A percentile compares a stretch with the other conserved stretches of the same genome.
Conservation (phyloP, 176 grass and related monocot species). For the Avena atlantica region DNA sequence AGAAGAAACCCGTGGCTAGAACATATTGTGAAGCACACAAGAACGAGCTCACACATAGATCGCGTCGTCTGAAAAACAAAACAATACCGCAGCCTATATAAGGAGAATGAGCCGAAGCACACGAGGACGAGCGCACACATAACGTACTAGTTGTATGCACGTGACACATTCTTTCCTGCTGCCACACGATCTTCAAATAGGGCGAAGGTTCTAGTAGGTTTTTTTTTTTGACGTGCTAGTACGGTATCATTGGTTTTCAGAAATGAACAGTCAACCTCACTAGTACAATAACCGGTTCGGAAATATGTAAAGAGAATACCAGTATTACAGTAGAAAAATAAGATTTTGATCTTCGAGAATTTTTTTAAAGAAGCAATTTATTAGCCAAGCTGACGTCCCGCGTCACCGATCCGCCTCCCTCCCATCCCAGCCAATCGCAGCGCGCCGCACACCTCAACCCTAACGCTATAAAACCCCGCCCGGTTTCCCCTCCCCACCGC, state of each 20-base stretch:
- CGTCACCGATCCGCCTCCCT: slow-evolving; percentile 40
- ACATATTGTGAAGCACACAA: no score
- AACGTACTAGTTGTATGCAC: no score
- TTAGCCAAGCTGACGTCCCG: neutral
- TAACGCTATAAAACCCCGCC: slow-evolving; percentile 50
- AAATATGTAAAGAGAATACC: neutral
- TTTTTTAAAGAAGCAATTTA: neutral
- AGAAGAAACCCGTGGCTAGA: no score
- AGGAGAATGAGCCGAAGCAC: no score
- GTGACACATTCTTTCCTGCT: neutral
- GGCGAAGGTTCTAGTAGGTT: neutral
- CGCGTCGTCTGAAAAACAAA: no score
- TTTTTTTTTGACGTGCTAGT: no score
- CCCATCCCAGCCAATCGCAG: slow-evolving; percentile 30
- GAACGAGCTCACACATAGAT: no score
- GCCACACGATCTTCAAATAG: neutral
- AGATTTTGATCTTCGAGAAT: neutral
- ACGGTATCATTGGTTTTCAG: neutral
- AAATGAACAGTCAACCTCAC: neutral
- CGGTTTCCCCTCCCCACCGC: neutral
- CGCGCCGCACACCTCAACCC: slow-evolving; percentile 33
- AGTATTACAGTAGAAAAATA: no score
- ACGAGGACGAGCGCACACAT: no score
- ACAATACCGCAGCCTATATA: no score
- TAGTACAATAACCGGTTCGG: neutral